Evolutionary conservation across 176 grass and related monocot genomes (phyloP).

Genomic region (Pontederia paniculata): DNA sequence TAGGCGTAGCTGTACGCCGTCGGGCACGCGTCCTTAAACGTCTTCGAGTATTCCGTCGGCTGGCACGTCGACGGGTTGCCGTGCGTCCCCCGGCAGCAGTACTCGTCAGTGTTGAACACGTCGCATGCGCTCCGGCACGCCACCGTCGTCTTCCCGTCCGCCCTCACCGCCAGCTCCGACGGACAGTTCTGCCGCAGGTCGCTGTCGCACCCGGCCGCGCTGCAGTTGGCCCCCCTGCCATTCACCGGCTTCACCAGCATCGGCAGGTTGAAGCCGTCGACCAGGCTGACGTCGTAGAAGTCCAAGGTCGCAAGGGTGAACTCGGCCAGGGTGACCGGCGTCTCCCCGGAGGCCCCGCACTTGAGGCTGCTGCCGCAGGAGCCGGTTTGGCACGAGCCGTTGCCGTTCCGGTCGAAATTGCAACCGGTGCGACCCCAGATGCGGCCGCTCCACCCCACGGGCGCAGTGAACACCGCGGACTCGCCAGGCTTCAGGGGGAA

Average conservation of each 20-base stretch:
- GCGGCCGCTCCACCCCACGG: conserved; percentile 52
- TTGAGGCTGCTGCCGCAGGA: conserved; percentile 33
- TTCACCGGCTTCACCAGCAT: conserved; percentile 37
- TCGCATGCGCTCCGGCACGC: conserved; percentile 87
- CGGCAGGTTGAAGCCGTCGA: conserved; percentile 60
- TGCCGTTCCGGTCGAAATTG: conserved; percentile 37
- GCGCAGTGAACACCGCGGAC: conserved; percentile 46
- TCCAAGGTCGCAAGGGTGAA: conserved; percentile 51
- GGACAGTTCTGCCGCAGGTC: conserved; percentile 50
- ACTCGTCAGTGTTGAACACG: conserved; percentile 75
- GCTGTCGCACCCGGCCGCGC: conserved; percentile 43
- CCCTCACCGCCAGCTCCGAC: conserved; percentile 48
- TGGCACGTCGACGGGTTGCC: conserved; percentile 46
- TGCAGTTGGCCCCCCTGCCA: conserved; percentile 34
- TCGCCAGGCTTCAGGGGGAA: conserved; percentile 44
- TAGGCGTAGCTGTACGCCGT: conserved; percentile 83
- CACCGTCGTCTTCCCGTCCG: conserved; percentile 36
- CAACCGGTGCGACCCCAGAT: conserved; percentile 71
- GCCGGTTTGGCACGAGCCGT: conserved; percentile 47
- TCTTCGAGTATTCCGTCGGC: conserved; percentile 61
- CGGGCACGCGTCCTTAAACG: conserved; percentile 66
- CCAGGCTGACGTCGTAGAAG: conserved; percentile 97
- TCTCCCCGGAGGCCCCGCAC: conserved; percentile 31
- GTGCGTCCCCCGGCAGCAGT: conserved; percentile 52
- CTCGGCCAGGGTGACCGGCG: conserved; percentile 59